phyloP scores from a whole-genome alignment of 2,329 filamentous ascomycete species.

The Colletotrichum higginsianum region DNA sequence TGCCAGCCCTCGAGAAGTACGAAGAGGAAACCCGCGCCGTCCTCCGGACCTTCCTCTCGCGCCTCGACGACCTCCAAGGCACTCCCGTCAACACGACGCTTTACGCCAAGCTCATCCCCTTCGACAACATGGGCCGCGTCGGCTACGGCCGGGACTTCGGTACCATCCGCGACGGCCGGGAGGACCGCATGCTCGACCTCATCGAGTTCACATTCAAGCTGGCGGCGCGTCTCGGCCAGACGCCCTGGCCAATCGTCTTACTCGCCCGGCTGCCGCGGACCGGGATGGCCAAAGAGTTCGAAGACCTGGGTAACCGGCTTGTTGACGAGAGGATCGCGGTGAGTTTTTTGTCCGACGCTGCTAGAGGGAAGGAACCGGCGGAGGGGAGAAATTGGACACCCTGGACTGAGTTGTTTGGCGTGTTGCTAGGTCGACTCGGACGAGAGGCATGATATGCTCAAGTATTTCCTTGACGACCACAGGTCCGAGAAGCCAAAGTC shows the following conservation, averaged over 20 bases:
- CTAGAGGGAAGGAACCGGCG: too few species aligned
- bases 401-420: background rate
- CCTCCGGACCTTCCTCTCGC: constrained; percentile 44
- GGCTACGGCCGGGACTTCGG: constrained; percentile 47
- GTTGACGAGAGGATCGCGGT: constrained; percentile 45
- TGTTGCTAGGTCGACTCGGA: constrained; percentile 38
- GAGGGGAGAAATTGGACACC: too few species aligned
- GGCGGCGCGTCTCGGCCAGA: constrained; percentile 42
- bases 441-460: constrained; percentile 46
- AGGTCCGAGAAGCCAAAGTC: constrained; percentile 44
- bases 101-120: constrained; percentile 48
- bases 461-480: constrained; percentile 46
- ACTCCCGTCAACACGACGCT: constrained; percentile 45
- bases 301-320: constrained; percentile 63
- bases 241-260: constrained; percentile 46
- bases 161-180: constrained; percentile 45
- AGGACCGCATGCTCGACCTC: constrained; percentile 45
- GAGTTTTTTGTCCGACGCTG: background rate
- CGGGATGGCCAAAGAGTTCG: constrained; percentile 47
- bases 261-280: constrained; percentile 35
- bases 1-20: constrained; percentile 43
- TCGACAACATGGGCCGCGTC: constrained; percentile 50
- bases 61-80: constrained; percentile 42
- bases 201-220: constrained; percentile 45
- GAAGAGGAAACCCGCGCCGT: constrained; percentile 45